Base-by-base conservation (phyloP, 192 early-diverging fungal species). In the Chytriomyces confervae region DNA sequence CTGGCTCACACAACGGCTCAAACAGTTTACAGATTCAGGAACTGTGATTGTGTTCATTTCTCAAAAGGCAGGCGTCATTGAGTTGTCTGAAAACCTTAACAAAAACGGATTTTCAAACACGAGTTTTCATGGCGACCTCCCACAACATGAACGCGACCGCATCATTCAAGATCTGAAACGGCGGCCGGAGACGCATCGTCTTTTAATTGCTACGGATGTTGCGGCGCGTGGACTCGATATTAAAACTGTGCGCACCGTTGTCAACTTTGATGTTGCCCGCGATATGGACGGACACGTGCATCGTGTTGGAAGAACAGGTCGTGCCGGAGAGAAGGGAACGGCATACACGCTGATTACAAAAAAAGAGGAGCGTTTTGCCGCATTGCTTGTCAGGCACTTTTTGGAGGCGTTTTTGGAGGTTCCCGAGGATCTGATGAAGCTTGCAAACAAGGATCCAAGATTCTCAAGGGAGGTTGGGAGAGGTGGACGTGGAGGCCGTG, bases 241-340 rank as follows among this genome's bases (percentile, higher is more conserved):
- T 70, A 93, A 92, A 62, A 64, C 84, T 0, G 84, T 95, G 13
- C 84, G 88, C 43, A 93, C 84, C 1, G 94, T 95, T 7, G 81
- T 95, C 72, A 94, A 95, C 82, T 95, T 91, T 79, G 93, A 95
- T 76, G 85, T 91, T 27, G 92, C 94, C 8, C 82, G 89, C 27
- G 94, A 95, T 76, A 95, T 95, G 66, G 93, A 95, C 80, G 87
- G 90, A 0, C 93, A 95, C 85, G 88, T 92, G 5, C 94, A 95
- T 78, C 92, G 98, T 62, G 95, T 95, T 77, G 98, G 98, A 20
- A 92, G 98, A 75, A 99, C 98, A 7, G 98, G 94, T 7, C 92
- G 98, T 75, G 98, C 95, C 63, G 98, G 98, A 62, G 91, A 92
- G 84, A 95, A 89, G 81, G 96, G 98, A 62, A 91, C 83, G 44